Evolutionary conservation across 345 rosid species (phyloP).

Genomic region (Lumnitzera racemosa): DNA sequence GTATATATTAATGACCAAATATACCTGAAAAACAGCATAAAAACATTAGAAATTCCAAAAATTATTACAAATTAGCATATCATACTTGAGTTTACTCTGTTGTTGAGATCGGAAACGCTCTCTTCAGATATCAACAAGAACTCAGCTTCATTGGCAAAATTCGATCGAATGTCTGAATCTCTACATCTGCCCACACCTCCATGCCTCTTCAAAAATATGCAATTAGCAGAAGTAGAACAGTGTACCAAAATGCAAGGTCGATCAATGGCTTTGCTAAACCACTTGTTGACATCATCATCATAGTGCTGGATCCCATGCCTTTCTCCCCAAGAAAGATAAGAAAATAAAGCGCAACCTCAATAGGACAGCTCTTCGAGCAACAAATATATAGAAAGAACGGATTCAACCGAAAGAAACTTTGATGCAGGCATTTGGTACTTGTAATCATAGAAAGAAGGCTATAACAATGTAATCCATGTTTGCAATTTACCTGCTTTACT

Average conservation of each 20-base stretch:
- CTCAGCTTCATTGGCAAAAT: slow-evolving; percentile 91
- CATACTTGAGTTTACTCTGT: slow-evolving; percentile 49
- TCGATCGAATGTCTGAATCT: slow-evolving; percentile 49
- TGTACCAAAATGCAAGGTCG: slow-evolving; percentile 66
- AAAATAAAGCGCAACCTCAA: too few relatives aligned
- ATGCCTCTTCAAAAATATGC: slow-evolving; percentile 27
- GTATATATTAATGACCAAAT: too few relatives aligned
- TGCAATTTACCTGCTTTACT: too few relatives aligned
- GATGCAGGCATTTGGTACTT: too few relatives aligned
- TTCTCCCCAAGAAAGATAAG: slow-evolving; percentile 13
- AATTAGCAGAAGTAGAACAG: slow-evolving; percentile 26
- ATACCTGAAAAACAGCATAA: too few relatives aligned
- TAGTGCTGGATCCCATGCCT: slow-evolving; percentile 50
- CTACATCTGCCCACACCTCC: slow-evolving; percentile 44
- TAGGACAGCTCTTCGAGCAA: too few relatives aligned
- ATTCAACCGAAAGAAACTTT: too few relatives aligned
- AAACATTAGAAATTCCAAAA: too few relatives aligned
- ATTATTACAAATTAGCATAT: too few relatives aligned
- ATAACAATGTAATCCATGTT: too few relatives aligned
- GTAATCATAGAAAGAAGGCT: too few relatives aligned
- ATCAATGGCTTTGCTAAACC: slow-evolving; percentile 78
- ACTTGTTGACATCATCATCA: slow-evolving; percentile 44
- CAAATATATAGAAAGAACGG: too few relatives aligned
- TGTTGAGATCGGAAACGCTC: slow-evolving; percentile 71
- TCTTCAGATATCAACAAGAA: slow-evolving; percentile 74